Evolutionary conservation across 345 rosid species (phyloP), one percentile per base, ranked within the genome.

Genomic region (Hevea brasiliensis): DNA sequence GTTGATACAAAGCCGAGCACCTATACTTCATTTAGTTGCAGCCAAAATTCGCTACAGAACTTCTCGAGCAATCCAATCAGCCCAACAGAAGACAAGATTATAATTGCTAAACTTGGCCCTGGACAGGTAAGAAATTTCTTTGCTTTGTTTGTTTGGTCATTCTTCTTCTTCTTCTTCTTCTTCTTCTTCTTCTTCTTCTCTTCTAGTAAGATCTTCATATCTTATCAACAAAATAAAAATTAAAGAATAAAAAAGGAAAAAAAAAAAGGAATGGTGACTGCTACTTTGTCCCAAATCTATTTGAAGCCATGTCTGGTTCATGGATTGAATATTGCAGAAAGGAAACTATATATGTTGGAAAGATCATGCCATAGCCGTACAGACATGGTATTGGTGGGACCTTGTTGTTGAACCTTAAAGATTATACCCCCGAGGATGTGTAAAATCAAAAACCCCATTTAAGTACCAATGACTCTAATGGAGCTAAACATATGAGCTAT

Each of bases 21-120:
- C 54, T 90, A 87, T 77, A 89, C 97, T 79, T 88, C 85, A 21
- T 94, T 90, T 68, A 82, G 76, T 70, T 80, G 84, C 68, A 81
- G 92, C 66, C 98, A 90, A 79, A 91, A 81, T 57, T 81, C 82
- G 37, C 35, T 84, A 35, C 90, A 92, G 0, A 88, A 89, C 73
- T 85, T 92, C 74, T 78, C 82, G 47, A 68, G 67, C 76, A 87
- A 82, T 74, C 92, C 90, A 12, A 85, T 92, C 76, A 41, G 71
- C 14, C 82, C 88, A 26, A 74, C 81, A 67, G 61, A 79, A 37
- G 85, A 81, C 10, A 88, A 89, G 60, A 91, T 95, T 67, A 84
- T 87, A 65, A 66, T 95, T 71, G 88, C 96, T 58, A 92, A 88
- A 81, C 94, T 95, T 59, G 94, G 92, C 72, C 88, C 90, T 67